These are phyloP conservation scores for Boletus mariae DNA, from an alignment of 1,284 basidiomycete genomes.

Conservation along the genomic window DNA sequence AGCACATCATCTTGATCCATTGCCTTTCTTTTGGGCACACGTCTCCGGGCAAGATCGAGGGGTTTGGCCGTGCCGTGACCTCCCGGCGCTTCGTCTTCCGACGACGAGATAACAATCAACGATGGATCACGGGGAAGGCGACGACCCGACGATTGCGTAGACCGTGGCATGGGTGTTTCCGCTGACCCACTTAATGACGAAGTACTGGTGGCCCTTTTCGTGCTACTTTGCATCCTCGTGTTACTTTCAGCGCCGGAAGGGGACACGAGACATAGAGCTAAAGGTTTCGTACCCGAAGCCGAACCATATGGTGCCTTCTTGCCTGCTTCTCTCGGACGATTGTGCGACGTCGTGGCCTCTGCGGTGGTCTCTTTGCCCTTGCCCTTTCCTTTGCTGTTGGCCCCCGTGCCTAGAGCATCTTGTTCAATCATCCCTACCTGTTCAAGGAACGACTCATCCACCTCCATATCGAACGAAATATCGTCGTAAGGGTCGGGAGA, in stretches of 20 bases:
- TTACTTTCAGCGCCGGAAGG: conserved; percentile 16
- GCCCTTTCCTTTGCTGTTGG: conserved; percentile 15
- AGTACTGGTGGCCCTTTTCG: conserved; percentile 8
- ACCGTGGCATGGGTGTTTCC: conserved; percentile 12
- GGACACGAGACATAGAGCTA: conserved; percentile 8
- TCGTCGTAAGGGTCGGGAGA: conserved; percentile 26
- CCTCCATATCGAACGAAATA: conserved; percentile 26
- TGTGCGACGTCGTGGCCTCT: not conserved
- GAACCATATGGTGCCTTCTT: conserved; percentile 4
- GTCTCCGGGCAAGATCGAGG: conserved; percentile 9
- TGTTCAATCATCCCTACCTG: conserved; percentile 32
- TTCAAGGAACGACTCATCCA: conserved; percentile 22
- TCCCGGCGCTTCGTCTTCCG: conserved; percentile 16
- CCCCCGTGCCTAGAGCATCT: conserved; percentile 14
- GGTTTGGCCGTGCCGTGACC: not conserved
- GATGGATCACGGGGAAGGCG: conserved; percentile 23
- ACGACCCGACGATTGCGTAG: conserved; percentile 18
- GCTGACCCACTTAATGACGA: conserved; percentile 16
- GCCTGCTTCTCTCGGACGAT: conserved; percentile 1
- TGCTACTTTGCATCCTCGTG: conserved; percentile 12
- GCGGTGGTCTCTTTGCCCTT: conserved; percentile 14
- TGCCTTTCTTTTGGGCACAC: conserved; percentile 4
- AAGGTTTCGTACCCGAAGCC: conserved; percentile 20
- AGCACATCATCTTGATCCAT: conserved; percentile 19
- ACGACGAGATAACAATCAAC: conserved; percentile 26